Conservation (phyloP, 441 rosid genomes). For the Pelargonium cotyledonis region DNA sequence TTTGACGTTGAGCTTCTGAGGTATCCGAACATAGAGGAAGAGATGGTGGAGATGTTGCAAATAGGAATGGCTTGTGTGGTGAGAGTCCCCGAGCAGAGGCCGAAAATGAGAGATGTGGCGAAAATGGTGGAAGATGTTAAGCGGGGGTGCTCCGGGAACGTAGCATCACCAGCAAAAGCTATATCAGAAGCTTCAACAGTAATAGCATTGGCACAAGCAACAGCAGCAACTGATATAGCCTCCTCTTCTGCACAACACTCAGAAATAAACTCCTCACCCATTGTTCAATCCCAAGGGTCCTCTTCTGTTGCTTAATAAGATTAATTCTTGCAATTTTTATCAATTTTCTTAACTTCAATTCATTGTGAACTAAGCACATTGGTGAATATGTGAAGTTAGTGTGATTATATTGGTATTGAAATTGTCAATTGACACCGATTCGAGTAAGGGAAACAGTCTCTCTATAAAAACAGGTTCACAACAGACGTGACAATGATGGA, state of each 20-base stretch:
- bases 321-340: not conserved
- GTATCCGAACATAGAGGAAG: conserved; percentile 85
- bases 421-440: too few relatives aligned
- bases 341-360: not conserved
- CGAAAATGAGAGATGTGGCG: conserved; percentile 54
- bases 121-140: conserved; percentile 68
- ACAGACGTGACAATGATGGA: too few relatives aligned
- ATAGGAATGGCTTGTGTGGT: conserved; percentile 71
- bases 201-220: conserved; percentile 28
- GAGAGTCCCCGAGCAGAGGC: conserved; percentile 69
- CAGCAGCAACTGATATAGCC: conserved; percentile 36
- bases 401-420: not conserved
- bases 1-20: conserved; percentile 73
- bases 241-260: conserved; percentile 31
- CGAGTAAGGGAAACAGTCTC: too few relatives aligned
- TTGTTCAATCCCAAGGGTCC: conserved; percentile 11
- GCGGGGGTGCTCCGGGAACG: conserved; percentile 32
- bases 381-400: not conserved
- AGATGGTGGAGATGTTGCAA: conserved; percentile 92
- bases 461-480: not conserved
- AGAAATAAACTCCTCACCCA: not conserved
- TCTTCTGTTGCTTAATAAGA: not conserved
- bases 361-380: not conserved
- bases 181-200: conserved; percentile 45
- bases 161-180: conserved; percentile 32